These are phyloP conservation scores for Malania oleifera DNA, from an alignment of 164 flowering plant species.

Conservation along the genomic window DNA sequence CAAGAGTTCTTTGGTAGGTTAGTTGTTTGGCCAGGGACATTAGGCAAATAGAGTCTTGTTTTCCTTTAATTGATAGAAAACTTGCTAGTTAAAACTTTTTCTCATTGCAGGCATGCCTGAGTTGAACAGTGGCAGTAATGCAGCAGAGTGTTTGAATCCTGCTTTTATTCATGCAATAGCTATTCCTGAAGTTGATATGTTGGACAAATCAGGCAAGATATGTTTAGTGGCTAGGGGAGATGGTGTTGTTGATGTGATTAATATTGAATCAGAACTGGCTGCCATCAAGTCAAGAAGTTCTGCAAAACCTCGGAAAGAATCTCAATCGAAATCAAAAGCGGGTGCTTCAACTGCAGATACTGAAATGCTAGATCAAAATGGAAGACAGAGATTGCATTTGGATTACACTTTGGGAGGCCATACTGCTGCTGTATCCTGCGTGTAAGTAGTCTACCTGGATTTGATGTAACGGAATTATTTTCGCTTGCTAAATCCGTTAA, in stretches of 20 bases:
- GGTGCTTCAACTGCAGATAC: slow-evolving; percentile 15
- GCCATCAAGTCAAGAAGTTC: slow-evolving; percentile 38
- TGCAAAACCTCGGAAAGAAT: slow-evolving; percentile 33
- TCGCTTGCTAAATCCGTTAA: not conserved
- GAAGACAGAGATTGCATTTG: slow-evolving; percentile 45
- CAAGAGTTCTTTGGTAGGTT: no score
- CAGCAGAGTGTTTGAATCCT: slow-evolving; percentile 74
- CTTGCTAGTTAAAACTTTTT: not conserved
- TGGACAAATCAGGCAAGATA: slow-evolving; percentile 51
- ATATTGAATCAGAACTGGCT: slow-evolving; percentile 64
- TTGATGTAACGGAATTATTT: not conserved
- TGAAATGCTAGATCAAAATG: slow-evolving; percentile 21
- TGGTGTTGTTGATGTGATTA: slow-evolving; percentile 65
- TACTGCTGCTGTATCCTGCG: slow-evolving; percentile 78
- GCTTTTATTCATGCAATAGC: slow-evolving; percentile 87
- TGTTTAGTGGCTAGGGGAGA: slow-evolving; percentile 92
- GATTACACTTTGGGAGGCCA: slow-evolving; percentile 82
- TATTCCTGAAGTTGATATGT: slow-evolving; percentile 71
- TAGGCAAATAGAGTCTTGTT: no score
- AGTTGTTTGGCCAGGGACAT: no score
- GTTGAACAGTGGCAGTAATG: slow-evolving; percentile 21
- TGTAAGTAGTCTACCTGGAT: slow-evolving; percentile 43
- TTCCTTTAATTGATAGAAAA: no score
- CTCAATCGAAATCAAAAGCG: slow-evolving; percentile 34
- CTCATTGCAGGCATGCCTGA: slow-evolving; percentile 40